Conservation (phyloP, 805 yeast species). For the Blastobotrys attinorum region DNA sequence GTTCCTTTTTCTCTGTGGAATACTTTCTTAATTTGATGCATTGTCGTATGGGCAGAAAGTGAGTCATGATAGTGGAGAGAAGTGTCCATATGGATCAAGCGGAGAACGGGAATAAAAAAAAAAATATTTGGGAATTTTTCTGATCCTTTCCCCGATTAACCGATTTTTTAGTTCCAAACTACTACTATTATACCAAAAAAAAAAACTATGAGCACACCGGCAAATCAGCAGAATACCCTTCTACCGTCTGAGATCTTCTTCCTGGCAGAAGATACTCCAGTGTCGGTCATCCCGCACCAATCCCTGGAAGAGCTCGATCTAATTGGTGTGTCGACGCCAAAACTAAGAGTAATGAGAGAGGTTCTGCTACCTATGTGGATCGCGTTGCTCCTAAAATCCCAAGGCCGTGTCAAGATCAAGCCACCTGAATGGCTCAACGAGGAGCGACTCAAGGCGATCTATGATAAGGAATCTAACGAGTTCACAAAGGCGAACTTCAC, state of each 20-base stretch:
- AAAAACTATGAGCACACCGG: not conserved
- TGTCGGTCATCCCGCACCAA: slow-evolving; percentile 74
- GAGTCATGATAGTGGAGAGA: too few species aligned
- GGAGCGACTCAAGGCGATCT: slow-evolving; percentile 43
- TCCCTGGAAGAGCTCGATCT: slow-evolving; percentile 55
- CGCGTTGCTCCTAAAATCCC: slow-evolving; percentile 74
- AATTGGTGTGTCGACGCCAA: slow-evolving; percentile 46
- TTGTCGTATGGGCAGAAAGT: not conserved
- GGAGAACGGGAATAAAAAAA: too few species aligned
- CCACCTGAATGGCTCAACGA: slow-evolving; percentile 79
- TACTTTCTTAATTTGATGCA: slow-evolving; percentile 9
- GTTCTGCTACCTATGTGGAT: slow-evolving; percentile 77
- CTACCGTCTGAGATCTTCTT: slow-evolving; percentile 75
- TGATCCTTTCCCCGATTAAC: too few species aligned
- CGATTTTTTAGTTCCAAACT: too few species aligned
- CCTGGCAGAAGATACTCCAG: slow-evolving; percentile 70
- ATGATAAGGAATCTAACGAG: slow-evolving; percentile 60
- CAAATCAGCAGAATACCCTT: slow-evolving; percentile 44
- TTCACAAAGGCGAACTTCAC: slow-evolving; percentile 41
- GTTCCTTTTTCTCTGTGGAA: slow-evolving; percentile 31
- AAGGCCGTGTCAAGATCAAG: slow-evolving; percentile 75
- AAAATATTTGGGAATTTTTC: too few species aligned
- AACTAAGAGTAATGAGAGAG: slow-evolving; percentile 58
- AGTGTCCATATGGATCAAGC: too few species aligned
- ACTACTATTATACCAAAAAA: not conserved